phyloP scores from a whole-genome alignment of 441 rosid genomes.

The Populus trichocarpa region DNA sequence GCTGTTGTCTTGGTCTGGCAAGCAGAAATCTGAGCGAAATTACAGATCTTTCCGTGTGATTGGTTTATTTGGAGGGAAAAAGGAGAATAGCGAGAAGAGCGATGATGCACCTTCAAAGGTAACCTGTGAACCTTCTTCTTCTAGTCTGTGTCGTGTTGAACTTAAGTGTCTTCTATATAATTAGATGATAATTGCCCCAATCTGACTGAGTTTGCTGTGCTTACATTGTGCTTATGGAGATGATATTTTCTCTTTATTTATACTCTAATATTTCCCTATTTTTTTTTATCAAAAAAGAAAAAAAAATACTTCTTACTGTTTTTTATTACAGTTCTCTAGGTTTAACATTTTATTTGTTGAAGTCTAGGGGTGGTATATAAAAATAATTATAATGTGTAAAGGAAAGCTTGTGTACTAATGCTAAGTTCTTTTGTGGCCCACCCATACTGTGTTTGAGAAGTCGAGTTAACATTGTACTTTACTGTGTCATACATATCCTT shows the following conservation, averaged over 20 bases:
- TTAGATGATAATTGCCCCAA: neutral
- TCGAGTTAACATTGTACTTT: neutral
- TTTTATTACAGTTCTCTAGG: neutral
- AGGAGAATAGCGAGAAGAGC: slow-evolving; percentile 52
- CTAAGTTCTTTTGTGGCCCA: neutral
- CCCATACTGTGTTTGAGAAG: neutral
- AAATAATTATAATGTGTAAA: neutral
- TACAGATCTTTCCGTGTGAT: slow-evolving; percentile 42
- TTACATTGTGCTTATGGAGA: neutral
- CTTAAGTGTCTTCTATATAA: neutral
- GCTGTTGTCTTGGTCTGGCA: slow-evolving; percentile 24
- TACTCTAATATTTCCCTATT: neutral
- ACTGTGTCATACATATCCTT: too few relatives aligned
- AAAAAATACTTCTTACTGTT: too few relatives aligned
- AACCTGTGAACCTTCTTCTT: slow-evolving; percentile 11
- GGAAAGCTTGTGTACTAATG: neutral
- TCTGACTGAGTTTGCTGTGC: neutral
- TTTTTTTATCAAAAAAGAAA: too few relatives aligned
- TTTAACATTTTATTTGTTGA: neutral
- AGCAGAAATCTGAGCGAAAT: slow-evolving; percentile 21
- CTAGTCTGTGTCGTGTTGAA: neutral
- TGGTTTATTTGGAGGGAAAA: slow-evolving; percentile 79
- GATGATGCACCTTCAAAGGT: slow-evolving; percentile 78
- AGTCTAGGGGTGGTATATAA: neutral
- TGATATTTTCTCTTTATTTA: neutral